phyloP scores from a whole-genome alignment of 306 rosid species.

The Psophocarpus tetragonolobus region DNA sequence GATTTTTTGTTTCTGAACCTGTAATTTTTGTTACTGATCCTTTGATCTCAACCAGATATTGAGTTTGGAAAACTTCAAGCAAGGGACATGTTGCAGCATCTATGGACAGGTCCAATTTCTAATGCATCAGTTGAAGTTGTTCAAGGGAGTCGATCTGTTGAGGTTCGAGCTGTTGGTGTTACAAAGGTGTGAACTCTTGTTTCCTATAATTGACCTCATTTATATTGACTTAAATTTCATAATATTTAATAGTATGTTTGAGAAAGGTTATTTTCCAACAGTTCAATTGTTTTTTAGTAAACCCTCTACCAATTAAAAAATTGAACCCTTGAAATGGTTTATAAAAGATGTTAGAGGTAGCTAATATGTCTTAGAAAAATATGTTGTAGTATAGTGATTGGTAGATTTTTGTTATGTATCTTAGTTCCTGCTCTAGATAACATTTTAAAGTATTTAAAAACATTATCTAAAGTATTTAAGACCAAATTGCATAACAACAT shows the following conservation, averaged over 20 bases:
- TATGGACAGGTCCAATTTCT: constrained; percentile 92
- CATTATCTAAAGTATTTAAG: too few species aligned
- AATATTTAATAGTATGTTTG: neutral
- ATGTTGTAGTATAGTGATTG: too few species aligned
- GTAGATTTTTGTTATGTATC: too few species aligned
- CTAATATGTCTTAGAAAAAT: too few species aligned
- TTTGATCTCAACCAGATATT: constrained; percentile 48
- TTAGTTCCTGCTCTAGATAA: too few species aligned
- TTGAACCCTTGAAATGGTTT: too few species aligned
- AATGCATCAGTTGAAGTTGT: constrained; percentile 89
- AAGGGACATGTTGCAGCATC: constrained; percentile 92
- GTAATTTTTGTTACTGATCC: constrained; percentile 14
- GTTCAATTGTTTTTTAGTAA: too few species aligned
- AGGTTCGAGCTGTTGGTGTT: constrained; percentile 89
- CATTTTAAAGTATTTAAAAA: too few species aligned
- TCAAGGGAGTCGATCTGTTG: constrained; percentile 90
- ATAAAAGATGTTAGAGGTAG: too few species aligned
- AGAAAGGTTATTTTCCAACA: too few species aligned
- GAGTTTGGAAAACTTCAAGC: constrained; percentile 92
- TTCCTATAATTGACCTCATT: neutral
- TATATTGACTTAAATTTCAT: neutral
- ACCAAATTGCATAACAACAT: too few species aligned
- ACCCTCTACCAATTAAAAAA: too few species aligned
- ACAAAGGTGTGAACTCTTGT: constrained; percentile 72
- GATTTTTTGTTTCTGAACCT: neutral